A percentile compares a stretch with the other conserved stretches of the same genome.
These are phyloP conservation scores for Hippophae tibetana DNA, from an alignment of 306 rosid species.

Conservation along the genomic window DNA sequence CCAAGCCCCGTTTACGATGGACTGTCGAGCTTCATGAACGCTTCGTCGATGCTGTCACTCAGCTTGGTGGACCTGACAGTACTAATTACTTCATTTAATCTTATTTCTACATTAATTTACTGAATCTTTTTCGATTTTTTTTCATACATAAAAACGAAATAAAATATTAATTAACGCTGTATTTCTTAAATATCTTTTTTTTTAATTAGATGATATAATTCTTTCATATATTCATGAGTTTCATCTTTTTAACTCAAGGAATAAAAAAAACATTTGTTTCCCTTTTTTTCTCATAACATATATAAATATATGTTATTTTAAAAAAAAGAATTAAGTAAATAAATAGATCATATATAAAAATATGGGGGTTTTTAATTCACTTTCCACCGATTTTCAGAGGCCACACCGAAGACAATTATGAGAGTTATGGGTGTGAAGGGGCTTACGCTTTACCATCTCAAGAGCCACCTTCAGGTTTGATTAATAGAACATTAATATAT, in stretches of 20 bases:
- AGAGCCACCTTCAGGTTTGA: constrained; percentile 95
- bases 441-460: constrained; percentile 98
- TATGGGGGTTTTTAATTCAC: background rate
- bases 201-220: no score
- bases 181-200: background rate
- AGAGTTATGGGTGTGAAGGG: constrained; percentile 99
- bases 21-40: constrained; percentile 97
- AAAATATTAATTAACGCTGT: background rate
- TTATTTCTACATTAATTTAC: background rate
- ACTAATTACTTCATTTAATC: constrained; percentile 1
- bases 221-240: no score
- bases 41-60: constrained; percentile 96
- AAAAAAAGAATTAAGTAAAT: no score
- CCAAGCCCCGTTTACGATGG: constrained; percentile 98
- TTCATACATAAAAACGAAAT: background rate
- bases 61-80: constrained; percentile 99
- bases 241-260: no score
- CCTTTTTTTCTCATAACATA: no score
- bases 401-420: constrained; percentile 98
- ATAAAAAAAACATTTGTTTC: no score
- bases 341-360: no score
- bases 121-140: background rate
- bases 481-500: constrained; percentile 13
- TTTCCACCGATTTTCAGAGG: constrained; percentile 42
- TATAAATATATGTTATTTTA: no score